Conservation (phyloP, 2,329 filamentous ascomycete genomes). For the Camillea tinctor region DNA sequence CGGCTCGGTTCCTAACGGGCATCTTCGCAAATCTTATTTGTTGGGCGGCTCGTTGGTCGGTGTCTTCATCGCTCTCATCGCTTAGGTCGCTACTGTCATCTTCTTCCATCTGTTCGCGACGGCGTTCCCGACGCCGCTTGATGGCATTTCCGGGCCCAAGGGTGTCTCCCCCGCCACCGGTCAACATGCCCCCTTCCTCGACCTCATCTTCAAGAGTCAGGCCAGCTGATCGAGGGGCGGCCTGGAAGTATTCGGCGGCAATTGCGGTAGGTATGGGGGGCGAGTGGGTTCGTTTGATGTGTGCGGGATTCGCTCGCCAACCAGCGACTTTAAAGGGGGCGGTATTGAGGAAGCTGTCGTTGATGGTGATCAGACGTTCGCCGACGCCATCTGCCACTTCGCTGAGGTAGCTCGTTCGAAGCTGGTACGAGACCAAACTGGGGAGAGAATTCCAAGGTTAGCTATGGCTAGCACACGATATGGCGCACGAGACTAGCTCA, state of each 20-base stretch:
- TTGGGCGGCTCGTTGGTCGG: conserved; percentile 71
- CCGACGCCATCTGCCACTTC: conserved; percentile 81
- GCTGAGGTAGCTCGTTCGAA: conserved; percentile 76
- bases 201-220: conserved; percentile 68
- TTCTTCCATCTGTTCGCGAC: conserved; percentile 75
- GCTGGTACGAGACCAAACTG: conserved; percentile 79
- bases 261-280: conserved; percentile 82
- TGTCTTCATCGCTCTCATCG: conserved; percentile 80
- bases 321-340: conserved; percentile 80
- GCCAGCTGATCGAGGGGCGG: conserved; percentile 59
- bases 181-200: conserved; percentile 71
- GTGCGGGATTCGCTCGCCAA: conserved; percentile 71
- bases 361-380: conserved; percentile 78
- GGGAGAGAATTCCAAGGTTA: not conserved
- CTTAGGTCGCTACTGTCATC: conserved; percentile 83
- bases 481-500: not conserved
- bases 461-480: conserved; percentile 14
- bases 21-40: conserved; percentile 97
- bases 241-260: conserved; percentile 80
- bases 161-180: conserved; percentile 65
- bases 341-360: conserved; percentile 76
- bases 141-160: conserved; percentile 66
- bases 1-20: conserved; percentile 81
- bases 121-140: conserved; percentile 59
- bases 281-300: conserved; percentile 81